phyloP scores from a whole-genome alignment of 2,329 filamentous ascomycete genomes.

The Xylariaceae sp. region DNA sequence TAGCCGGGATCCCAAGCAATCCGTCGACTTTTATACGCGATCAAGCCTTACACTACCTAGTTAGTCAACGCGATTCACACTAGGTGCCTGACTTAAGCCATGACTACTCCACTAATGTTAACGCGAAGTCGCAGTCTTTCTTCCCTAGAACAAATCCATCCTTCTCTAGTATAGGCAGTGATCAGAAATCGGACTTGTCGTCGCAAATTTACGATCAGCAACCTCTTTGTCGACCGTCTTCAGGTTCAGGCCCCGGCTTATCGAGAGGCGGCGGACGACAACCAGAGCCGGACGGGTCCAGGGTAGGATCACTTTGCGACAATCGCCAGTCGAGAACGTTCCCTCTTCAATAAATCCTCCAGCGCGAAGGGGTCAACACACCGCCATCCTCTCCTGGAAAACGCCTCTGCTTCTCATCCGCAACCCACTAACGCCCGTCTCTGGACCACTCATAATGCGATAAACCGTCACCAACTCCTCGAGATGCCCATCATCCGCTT shows the following conservation, averaged over 20 bases:
- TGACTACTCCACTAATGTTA: slow-evolving; percentile 11
- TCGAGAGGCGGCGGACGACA: background rate
- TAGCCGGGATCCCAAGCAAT: background rate
- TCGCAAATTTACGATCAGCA: slow-evolving; percentile 14
- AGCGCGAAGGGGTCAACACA: background rate
- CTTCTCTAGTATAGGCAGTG: background rate
- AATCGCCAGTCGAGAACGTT: background rate
- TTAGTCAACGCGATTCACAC: background rate
- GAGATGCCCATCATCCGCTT: slow-evolving; percentile 11
- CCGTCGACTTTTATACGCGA: background rate
- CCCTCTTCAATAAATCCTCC: background rate
- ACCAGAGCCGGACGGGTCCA: background rate
- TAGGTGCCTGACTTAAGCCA: background rate
- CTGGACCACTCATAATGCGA: slow-evolving; percentile 1
- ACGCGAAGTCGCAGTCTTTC: slow-evolving; percentile 7
- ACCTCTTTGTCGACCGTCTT: background rate
- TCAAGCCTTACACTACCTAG: background rate
- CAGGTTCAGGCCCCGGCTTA: background rate
- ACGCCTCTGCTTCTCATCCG: slow-evolving; percentile 3
- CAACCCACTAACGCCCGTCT: background rate
- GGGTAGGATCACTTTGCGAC: background rate
- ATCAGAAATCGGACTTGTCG: background rate
- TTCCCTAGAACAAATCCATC: background rate
- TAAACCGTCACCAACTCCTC: slow-evolving; percentile 2
- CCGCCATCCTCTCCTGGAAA: background rate